Percentiles rank a stretch among this genome's conserved stretches.
Evolutionary conservation across 2,329 filamentous ascomycete species (phyloP).

Genomic region (Fusarium dimerum): DNA sequence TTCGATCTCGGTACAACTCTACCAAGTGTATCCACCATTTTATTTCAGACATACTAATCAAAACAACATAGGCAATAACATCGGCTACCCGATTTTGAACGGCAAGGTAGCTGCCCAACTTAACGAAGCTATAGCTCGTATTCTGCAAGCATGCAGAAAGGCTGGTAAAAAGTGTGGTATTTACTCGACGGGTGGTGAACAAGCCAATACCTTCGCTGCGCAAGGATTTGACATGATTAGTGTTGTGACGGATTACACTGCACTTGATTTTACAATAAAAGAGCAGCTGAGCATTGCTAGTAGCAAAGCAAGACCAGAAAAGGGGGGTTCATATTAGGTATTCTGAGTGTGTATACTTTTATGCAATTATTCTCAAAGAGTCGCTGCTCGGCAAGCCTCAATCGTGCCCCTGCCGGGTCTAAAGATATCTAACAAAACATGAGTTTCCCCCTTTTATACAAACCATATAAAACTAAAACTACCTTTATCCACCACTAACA

Average conservation of each 20-base stretch:
- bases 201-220: slow-evolving; percentile 53
- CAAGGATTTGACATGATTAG: slow-evolving; percentile 62
- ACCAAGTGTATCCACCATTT: neutral
- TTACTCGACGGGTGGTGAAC: slow-evolving; percentile 53
- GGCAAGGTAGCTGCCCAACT: slow-evolving; percentile 59
- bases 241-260: slow-evolving; percentile 53
- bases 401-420: no score
- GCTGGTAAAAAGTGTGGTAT: slow-evolving; percentile 67
- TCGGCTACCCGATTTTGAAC: slow-evolving; percentile 60
- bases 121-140: slow-evolving; percentile 55
- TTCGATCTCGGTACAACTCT: slow-evolving; percentile 55
- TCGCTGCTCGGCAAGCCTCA: no score
- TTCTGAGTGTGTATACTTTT: neutral
- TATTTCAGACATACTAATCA: neutral
- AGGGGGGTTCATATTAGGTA: neutral
- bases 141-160: slow-evolving; percentile 55
- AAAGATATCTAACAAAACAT: no score
- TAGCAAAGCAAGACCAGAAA: slow-evolving; percentile 29
- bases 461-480: no score
- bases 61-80: slow-evolving; percentile 49
- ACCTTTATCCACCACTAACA: no score
- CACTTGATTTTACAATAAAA: slow-evolving; percentile 45
- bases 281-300: slow-evolving; percentile 47
- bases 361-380: no score
- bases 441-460: no score